Evolutionary conservation across 768 basidiomycete species (phyloP), one percentile per base, ranked within the genome.

Genomic region (Suillus subluteus): DNA sequence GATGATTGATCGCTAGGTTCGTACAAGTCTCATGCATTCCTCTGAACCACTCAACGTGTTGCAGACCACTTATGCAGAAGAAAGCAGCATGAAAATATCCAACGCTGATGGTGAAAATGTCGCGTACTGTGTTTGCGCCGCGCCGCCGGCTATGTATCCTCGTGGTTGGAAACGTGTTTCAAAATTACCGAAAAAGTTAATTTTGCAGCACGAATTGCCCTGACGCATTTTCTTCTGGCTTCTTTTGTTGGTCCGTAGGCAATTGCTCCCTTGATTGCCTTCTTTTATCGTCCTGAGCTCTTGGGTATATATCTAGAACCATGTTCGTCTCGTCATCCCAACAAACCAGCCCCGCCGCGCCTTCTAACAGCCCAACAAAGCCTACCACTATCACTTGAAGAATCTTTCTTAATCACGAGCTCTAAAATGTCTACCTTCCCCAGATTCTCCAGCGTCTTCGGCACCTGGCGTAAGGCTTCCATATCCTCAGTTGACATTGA

Each of bases 401-500:
- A 59, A 59, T 59, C 15, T 40, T 18, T 26, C 18, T 43, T 3
- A 7, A 32, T 18, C 48, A 70, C 68, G 70, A 67, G 35, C 62
- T 48, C 46, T 37, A 6, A 62, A 13, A 43, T 43, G 26, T 38
- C 65, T n/a, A 13, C 62, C n/a, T 30, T 62, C 32, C 44, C 67
- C 52, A 65, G 41, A 66, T 18, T 70, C 30, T 64, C 55, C 50
- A 65, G 38, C 6, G 66, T 73, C 21, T 32, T 64, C 3, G 75
- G 70, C 54, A 56, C 40, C 41, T 74, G 72, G 72, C 66, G 59
- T 13, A 54, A 37, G 21, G n/a, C 58, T 38, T 65, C 72, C 30
- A 62, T 58, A 6, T 58, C 62, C 52, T 54, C 67, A 59, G 50
- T 18, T 18, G 59, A 68, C n/a, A 41, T 58, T n/a, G 71, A 71